Percentiles rank a stretch among this genome's conserved stretches.
Evolutionary conservation across 1,284 basidiomycete species (phyloP).

Genomic region (Phlebopus sp.): DNA sequence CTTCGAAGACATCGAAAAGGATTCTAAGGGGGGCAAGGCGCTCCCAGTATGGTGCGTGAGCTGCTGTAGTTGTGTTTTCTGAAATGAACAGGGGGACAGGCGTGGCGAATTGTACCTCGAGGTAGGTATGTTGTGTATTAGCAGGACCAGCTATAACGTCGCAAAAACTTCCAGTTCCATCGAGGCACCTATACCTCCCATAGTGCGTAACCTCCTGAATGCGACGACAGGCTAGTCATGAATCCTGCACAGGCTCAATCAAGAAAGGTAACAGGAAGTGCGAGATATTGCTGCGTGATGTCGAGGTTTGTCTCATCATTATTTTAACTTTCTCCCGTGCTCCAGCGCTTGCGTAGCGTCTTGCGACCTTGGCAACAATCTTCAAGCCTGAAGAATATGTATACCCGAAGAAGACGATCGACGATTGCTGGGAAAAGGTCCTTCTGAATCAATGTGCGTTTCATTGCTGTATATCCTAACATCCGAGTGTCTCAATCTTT

Average conservation of each 20-base stretch:
- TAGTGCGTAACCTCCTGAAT: slow-evolving; percentile 42
- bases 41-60: slow-evolving; percentile 79
- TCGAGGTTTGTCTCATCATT: slow-evolving; percentile 63
- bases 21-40: slow-evolving; percentile 65
- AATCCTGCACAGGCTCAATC: slow-evolving; percentile 76
- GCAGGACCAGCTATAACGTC: neutral
- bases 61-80: neutral
- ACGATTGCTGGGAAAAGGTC: slow-evolving; percentile 91
- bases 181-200: slow-evolving; percentile 88
- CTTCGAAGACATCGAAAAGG: slow-evolving; percentile 72
- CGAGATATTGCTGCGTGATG: slow-evolving; percentile 87
- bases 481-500: slow-evolving; percentile 4
- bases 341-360: slow-evolving; percentile 43
- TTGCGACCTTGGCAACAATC: slow-evolving; percentile 83
- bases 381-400: slow-evolving; percentile 59
- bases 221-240: neutral
- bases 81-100: slow-evolving; percentile 38
- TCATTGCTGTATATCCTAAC: neutral
- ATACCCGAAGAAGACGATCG: slow-evolving; percentile 81
- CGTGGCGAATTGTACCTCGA: slow-evolving; percentile 91
- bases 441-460: slow-evolving; percentile 83
- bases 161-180: slow-evolving; percentile 56
- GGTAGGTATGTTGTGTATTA: slow-evolving; percentile 42
- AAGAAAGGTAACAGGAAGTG: slow-evolving; percentile 96
- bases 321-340: slow-evolving; percentile 1